Percentiles rank a stretch among this genome's conserved stretches.
Conservation (phyloP, 2,329 filamentous ascomycete genomes). For the Trichophaea hybrida region DNA sequence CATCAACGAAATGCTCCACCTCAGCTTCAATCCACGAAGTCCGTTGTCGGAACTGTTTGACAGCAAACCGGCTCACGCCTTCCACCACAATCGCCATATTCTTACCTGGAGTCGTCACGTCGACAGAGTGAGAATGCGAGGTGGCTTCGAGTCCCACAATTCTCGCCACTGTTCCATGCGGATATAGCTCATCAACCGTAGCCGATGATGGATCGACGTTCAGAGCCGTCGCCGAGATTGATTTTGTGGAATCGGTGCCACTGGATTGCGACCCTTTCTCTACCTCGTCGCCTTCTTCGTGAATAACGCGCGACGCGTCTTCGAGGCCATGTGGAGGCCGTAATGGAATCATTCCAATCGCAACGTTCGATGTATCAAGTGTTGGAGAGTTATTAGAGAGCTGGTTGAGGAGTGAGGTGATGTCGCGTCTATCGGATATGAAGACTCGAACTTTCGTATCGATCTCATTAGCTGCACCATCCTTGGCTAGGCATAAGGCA, state of each 20-base stretch:
- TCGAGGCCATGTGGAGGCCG: constrained; percentile 41
- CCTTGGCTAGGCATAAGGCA: background rate
- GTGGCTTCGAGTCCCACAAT: constrained; percentile 62
- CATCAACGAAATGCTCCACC: constrained; percentile 56
- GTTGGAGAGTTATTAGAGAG: constrained; percentile 47
- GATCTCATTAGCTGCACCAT: background rate
- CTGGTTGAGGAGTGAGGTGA: constrained; percentile 72
- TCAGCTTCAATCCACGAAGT: constrained; percentile 76
- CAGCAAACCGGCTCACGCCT: constrained; percentile 59
- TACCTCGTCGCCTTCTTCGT: constrained; percentile 23
- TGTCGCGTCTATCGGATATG: constrained; percentile 69
- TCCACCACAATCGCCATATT: constrained; percentile 79
- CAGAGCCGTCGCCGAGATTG: constrained; percentile 3
- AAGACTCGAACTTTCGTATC: constrained; percentile 50
- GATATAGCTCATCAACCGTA: constrained; percentile 54
- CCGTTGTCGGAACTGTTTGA: constrained; percentile 62
- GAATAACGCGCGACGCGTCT: constrained; percentile 28
- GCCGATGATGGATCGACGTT: constrained; percentile 23
- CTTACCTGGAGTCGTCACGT: constrained; percentile 32
- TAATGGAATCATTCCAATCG: constrained; percentile 77
- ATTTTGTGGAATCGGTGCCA: background rate
- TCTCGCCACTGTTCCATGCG: constrained; percentile 66
- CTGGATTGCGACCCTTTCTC: constrained; percentile 12
- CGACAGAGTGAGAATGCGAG: constrained; percentile 10
- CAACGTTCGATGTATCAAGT: constrained; percentile 50